Evolutionary conservation across 1,284 basidiomycete species (phyloP).

Genomic region (Moniliophthora roreri): DNA sequence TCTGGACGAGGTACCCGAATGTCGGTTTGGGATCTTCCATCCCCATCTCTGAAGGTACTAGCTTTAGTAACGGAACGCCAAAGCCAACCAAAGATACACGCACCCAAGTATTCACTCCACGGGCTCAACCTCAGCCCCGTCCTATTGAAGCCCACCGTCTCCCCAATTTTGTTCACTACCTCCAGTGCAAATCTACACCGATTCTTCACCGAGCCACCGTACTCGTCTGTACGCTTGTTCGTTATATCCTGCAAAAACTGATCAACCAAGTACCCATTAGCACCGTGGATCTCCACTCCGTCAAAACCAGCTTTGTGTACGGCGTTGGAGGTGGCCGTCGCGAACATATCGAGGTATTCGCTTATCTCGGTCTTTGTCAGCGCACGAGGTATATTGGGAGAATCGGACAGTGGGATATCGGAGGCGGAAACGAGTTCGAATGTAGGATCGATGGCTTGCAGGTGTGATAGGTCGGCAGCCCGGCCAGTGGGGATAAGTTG

Average conservation of each 20-base stretch:
- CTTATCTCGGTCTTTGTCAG: constrained; percentile 36
- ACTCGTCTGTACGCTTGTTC: constrained; percentile 49
- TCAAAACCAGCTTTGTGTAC: constrained; percentile 41
- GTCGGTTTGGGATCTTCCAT: constrained; percentile 35
- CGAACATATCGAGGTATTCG: constrained; percentile 32
- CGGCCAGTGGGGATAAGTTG: constrained; percentile 52
- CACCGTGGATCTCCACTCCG: constrained; percentile 35
- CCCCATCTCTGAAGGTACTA: constrained; percentile 26
- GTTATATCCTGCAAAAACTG: constrained; percentile 35
- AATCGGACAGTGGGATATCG: constrained; percentile 30
- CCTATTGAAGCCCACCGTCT: constrained; percentile 31
- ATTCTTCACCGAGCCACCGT: constrained; percentile 49
- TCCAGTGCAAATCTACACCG: constrained; percentile 41
- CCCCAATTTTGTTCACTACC: constrained; percentile 35
- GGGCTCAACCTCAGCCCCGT: constrained; percentile 47
- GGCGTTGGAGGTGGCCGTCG: constrained; percentile 35
- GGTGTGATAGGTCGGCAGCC: constrained; percentile 25
- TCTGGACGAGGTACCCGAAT: constrained; percentile 28
- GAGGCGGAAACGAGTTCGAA: constrained; percentile 38
- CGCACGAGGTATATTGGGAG: constrained; percentile 26
- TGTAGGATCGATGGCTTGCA: constrained; percentile 1
- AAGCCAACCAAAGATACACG: not conserved
- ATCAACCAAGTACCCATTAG: constrained; percentile 37
- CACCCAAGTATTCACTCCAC: not conserved
- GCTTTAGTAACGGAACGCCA: not conserved